These are phyloP conservation scores for Carex arenaria DNA, from an alignment of 202 grass and related monocot genomes.

Conservation along the genomic window DNA sequence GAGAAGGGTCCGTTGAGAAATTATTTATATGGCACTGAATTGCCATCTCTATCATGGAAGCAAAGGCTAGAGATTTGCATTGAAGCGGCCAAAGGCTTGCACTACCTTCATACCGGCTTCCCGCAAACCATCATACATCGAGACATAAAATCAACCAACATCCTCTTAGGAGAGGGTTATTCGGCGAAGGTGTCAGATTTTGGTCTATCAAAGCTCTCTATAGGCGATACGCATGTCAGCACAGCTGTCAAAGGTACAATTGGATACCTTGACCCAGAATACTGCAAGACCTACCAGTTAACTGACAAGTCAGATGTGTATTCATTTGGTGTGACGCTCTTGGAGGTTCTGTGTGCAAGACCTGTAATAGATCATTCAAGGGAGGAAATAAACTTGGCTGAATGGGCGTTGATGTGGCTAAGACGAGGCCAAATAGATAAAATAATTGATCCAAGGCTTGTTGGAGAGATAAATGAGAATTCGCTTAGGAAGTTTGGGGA, in stretches of 20 bases:
- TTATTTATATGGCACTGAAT: constrained; percentile 51
- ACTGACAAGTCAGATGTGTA: constrained; percentile 85
- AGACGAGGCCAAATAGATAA: constrained; percentile 33
- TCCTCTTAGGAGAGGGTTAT: constrained; percentile 40
- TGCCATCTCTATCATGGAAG: constrained; percentile 52
- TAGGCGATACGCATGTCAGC: constrained; percentile 71
- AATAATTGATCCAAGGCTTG: constrained; percentile 50
- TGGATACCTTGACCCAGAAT: constrained; percentile 81
- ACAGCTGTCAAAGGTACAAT: constrained; percentile 81
- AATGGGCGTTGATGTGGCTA: constrained; percentile 58
- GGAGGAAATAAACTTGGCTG: constrained; percentile 77
- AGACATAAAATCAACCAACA: constrained; percentile 43
- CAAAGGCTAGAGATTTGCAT: constrained; percentile 82
- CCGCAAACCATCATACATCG: constrained; percentile 56
- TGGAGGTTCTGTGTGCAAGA: constrained; percentile 79
- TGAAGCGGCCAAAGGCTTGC: constrained; percentile 58
- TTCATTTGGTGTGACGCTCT: constrained; percentile 85
- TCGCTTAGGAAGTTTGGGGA: constrained; percentile 81
- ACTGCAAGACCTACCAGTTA: constrained; percentile 82
- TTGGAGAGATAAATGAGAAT: constrained; percentile 46
- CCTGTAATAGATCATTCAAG: constrained; percentile 61
- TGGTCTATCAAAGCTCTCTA: constrained; percentile 62
- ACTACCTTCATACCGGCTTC: constrained; percentile 79
- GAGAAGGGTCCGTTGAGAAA: constrained; percentile 61
- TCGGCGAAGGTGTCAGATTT: constrained; percentile 80